Evolutionary conservation across 106 monocot species (phyloP), one percentile per base, ranked within the genome.

Genomic region (Allium sativum): DNA sequence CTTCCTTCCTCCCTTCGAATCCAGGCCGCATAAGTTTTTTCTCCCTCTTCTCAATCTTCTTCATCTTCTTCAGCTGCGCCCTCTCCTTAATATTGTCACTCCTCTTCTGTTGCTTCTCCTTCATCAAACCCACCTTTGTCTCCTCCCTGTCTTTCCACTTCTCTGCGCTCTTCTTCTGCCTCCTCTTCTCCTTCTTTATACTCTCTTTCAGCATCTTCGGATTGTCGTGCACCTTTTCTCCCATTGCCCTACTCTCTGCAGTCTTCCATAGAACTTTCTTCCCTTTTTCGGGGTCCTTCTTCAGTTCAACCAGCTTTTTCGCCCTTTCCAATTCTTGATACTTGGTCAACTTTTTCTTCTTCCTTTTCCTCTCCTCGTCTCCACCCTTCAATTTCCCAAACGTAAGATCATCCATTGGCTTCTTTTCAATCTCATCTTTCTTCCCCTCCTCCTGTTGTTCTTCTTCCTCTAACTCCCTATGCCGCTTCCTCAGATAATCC

Each of bases 21-120:
- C 93, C 93, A 0, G 86, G 94, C 45, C 86, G 73, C 81, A 94
- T 83, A 45, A 94, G 90, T 65, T 94, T 94, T 73, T 94, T 86
- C 79, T 90, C 90, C 57, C 86, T 75, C 81, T 90, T 94, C 67
- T 78, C 86, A 47, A 94, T 94, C 73, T 74, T 74, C 71, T 79
- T 73, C 81, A 70, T 65, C 81, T 86, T 94, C 67, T 83, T 94
- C 64, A 90, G 76, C 0, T 84, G 69, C 21, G 75, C 75, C 72
- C 86, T 83, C 61, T 73, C 94, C 61, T 73, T 86, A n/a, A 94
- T 90, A 67, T 94, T 94, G 7, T 83, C 86, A 3, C 66, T 20
- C 67, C 94, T 77, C 60, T 19, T 78, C 68, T 73, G 88, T 70
- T 93, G 93, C 72, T 82, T 88, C 60, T 82, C 93, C 4, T 54